Evolutionary conservation across 1,139 yeast genomes (phyloP).

Genomic region (Kodamaea fungicola): DNA sequence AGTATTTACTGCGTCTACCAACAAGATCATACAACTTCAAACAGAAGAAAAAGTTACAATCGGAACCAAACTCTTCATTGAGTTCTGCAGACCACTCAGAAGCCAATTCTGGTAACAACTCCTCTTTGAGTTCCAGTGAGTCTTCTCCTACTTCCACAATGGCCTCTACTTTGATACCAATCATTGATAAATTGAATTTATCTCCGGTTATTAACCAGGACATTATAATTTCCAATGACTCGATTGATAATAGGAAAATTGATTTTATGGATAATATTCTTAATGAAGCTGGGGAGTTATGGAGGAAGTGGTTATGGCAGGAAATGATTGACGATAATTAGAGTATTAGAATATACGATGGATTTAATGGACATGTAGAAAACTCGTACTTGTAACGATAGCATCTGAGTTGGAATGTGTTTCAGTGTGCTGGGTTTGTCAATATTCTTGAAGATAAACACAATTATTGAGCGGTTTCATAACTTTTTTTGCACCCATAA

Average conservation of each 20-base stretch:
- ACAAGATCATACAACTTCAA: constrained; percentile 41
- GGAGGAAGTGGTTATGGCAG: constrained; percentile 83
- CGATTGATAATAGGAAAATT: constrained; percentile 31
- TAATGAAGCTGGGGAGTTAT: constrained; percentile 78
- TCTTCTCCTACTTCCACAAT: constrained; percentile 10
- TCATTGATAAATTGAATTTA: constrained; percentile 4
- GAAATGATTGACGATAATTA: constrained; percentile 54
- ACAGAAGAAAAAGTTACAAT: constrained; percentile 19
- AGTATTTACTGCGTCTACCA: constrained; percentile 60
- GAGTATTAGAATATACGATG: background rate
- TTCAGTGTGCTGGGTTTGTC: no score
- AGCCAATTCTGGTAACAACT: constrained; percentile 7
- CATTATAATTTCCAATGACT: constrained; percentile 34
- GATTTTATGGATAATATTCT: constrained; percentile 69
- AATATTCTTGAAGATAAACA: no score
- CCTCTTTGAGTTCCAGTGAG: constrained; percentile 9
- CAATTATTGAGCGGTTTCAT: no score
- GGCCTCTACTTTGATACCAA: constrained; percentile 8
- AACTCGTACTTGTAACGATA: no score
- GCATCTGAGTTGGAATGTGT: no score
- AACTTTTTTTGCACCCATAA: background rate
- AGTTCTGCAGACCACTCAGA: constrained; percentile 8
- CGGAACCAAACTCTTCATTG: background rate
- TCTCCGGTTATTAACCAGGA: constrained; percentile 6
- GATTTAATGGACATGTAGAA: no score